These are phyloP conservation scores for Pistacia atlantica DNA, from an alignment of 345 rosid species.

Conservation along the genomic window DNA sequence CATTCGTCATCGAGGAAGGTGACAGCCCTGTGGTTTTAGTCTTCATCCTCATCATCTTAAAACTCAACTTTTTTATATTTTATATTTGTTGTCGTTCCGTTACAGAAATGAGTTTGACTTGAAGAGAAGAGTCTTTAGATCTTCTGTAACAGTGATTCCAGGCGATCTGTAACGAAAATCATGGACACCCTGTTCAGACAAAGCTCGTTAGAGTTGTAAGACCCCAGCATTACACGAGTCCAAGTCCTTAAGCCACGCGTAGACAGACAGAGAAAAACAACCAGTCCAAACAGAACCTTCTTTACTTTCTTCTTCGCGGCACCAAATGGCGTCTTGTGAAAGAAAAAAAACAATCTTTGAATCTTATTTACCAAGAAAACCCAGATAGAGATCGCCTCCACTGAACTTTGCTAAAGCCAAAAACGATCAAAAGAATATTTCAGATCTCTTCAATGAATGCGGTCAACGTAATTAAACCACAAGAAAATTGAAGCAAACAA, in stretches of 20 bases:
- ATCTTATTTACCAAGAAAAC: slow-evolving; percentile 20
- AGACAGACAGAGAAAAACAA: slow-evolving; percentile 6
- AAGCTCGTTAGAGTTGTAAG: slow-evolving; percentile 22
- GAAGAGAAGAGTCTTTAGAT: slow-evolving; percentile 33
- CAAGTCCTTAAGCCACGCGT: slow-evolving; percentile 44
- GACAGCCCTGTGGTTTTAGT: slow-evolving; percentile 54
- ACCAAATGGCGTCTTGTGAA: slow-evolving; percentile 31
- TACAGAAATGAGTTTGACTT: slow-evolving; percentile 9
- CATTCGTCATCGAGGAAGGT: slow-evolving; percentile 33
- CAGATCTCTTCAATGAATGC: slow-evolving; percentile 21
- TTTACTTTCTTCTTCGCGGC: slow-evolving; percentile 4
- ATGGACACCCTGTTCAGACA: slow-evolving; percentile 41
- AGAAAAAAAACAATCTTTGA: neutral
- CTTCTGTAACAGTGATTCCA: slow-evolving; percentile 24
- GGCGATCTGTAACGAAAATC: slow-evolving; percentile 42
- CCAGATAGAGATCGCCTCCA: slow-evolving; percentile 31
- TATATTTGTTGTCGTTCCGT: neutral
- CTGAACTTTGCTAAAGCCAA: slow-evolving; percentile 2
- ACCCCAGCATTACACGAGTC: slow-evolving; percentile 45
- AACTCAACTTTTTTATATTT: neutral
- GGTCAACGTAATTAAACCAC: slow-evolving; percentile 3
- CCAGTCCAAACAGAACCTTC: neutral
- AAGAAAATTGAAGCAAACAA: slow-evolving; percentile 14
- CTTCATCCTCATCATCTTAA: slow-evolving; percentile 80
- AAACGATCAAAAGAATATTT: neutral